A percentile compares a stretch with the other conserved stretches of the same genome.
Conservation (phyloP, 2,329 filamentous ascomycete genomes). For the Fusarium sp. region DNA sequence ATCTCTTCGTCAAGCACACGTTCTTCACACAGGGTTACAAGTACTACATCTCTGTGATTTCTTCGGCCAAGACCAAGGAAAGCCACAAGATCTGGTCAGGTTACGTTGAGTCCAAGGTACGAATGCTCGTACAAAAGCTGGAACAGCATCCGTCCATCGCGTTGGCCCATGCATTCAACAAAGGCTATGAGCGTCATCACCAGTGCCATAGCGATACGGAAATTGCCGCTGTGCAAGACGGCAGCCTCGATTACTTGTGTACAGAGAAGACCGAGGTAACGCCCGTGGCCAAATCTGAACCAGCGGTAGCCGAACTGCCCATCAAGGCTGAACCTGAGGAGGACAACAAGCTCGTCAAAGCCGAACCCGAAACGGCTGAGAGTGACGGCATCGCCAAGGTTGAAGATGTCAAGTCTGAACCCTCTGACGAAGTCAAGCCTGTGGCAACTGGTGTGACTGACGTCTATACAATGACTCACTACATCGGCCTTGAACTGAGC, state of each 20-base stretch:
- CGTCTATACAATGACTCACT: conserved; percentile 90
- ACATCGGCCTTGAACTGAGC: conserved; percentile 84
- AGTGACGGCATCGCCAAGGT: conserved; percentile 41
- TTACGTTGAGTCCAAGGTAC: conserved; percentile 90
- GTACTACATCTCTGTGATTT: conserved; percentile 90
- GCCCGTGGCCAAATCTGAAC: conserved; percentile 20
- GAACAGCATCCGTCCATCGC: conserved; percentile 82
- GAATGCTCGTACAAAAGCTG: conserved; percentile 81
- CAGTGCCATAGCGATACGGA: conserved; percentile 65
- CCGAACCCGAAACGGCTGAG: conserved; percentile 45
- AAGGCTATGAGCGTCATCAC: conserved; percentile 87
- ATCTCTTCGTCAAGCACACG: conserved; percentile 85
- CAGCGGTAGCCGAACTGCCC: conserved; percentile 44
- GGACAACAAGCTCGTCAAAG: conserved; percentile 50
- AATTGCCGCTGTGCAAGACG: conserved; percentile 62
- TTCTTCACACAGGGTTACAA: conserved; percentile 96
- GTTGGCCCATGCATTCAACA: conserved; percentile 89
- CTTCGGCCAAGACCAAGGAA: conserved; percentile 82
- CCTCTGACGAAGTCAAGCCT: conserved; percentile 14
- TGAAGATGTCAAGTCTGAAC: conserved; percentile 23
- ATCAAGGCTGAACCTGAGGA: conserved; percentile 56
- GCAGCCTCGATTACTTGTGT: conserved; percentile 57
- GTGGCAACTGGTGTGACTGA: conserved; percentile 43
- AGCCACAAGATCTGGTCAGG: conserved; percentile 88
- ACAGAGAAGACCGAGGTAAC: conserved; percentile 53